Conservation (phyloP, 495 filamentous ascomycete genomes). For the Oleoguttula mirabilis region DNA sequence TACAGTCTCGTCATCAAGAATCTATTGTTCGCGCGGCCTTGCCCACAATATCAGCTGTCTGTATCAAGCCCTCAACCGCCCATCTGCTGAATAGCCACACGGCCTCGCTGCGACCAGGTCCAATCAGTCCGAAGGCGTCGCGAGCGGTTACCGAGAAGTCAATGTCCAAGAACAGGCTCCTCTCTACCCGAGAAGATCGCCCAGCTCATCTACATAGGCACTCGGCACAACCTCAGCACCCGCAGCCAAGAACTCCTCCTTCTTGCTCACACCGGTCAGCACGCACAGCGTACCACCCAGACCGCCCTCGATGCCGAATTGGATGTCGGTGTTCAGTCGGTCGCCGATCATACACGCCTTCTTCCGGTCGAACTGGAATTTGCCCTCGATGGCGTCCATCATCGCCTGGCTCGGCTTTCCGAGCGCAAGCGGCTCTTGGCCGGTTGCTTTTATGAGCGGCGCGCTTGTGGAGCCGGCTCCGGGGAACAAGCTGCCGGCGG, state of each 20-base stretch:
- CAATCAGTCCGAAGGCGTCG: no score
- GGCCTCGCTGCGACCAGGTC: no score
- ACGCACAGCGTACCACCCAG: conserved; percentile 87
- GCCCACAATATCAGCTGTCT: no score
- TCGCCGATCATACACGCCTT: conserved; percentile 95
- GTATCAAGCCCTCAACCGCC: no score
- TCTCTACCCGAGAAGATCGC: conserved; percentile 51
- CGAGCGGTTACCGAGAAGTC: no score
- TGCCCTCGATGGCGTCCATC: conserved; percentile 98
- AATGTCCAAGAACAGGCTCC: no score
- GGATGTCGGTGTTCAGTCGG: conserved; percentile 87
- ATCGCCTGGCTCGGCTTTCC: conserved; percentile 96
- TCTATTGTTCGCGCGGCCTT: no score
- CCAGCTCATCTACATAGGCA: conserved; percentile 70
- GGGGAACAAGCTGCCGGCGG: conserved; percentile 68
- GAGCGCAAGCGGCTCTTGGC: conserved; percentile 56
- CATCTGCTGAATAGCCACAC: no score
- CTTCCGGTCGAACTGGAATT: conserved; percentile 73
- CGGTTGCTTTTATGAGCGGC: conserved; percentile 62
- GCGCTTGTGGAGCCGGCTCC: conserved; percentile 77
- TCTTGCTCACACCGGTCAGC: conserved; percentile 75
- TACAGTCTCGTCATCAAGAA: no score
- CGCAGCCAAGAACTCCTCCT: conserved; percentile 62
- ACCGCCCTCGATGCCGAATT: conserved; percentile 82
- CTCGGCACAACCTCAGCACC: conserved; percentile 51